Percentiles rank a stretch among this genome's conserved stretches.
Evolutionary conservation across 2,329 filamentous ascomycete genomes (phyloP).

Genomic region (Arthrobotrys entomopaga): DNA sequence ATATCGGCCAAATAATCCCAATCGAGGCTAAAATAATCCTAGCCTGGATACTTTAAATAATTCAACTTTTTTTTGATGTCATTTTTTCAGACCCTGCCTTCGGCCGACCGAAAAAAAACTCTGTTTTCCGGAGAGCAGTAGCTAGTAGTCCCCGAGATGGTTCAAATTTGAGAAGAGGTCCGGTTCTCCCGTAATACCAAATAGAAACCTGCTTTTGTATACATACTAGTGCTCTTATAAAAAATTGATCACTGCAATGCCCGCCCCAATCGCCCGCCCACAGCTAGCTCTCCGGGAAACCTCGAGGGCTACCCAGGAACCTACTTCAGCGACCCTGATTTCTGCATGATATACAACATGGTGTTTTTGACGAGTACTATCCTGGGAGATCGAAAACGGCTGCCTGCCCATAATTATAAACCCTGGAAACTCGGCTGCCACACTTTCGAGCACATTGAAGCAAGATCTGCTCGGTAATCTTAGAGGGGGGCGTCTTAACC

Average conservation of each 20-base stretch:
- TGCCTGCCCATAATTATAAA: constrained; percentile 3
- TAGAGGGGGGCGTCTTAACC: constrained; percentile 21
- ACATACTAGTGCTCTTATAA: too few relatives aligned
- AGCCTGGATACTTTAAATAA: too few relatives aligned
- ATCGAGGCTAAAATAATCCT: too few relatives aligned
- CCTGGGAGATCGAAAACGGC: neutral
- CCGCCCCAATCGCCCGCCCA: neutral
- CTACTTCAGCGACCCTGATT: too few relatives aligned
- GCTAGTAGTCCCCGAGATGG: too few relatives aligned
- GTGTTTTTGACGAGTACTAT: constrained; percentile 9
- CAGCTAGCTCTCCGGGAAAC: neutral
- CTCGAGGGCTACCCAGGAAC: neutral
- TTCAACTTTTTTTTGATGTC: neutral
- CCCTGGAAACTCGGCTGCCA: constrained; percentile 43
- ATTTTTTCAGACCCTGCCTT: neutral
- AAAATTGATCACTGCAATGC: too few relatives aligned
- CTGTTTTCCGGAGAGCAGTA: neutral
- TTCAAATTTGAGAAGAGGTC: too few relatives aligned
- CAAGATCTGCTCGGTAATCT: constrained; percentile 55
- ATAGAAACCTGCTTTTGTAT: too few relatives aligned
- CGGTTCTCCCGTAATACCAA: too few relatives aligned
- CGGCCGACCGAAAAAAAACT: neutral
- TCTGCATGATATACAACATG: constrained; percentile 13
- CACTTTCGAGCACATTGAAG: constrained; percentile 23
- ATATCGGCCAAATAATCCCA: constrained; percentile 13